phyloP scores from a whole-genome alignment of 1,284 basidiomycete species.

The Hypsizygus ulmarius region DNA sequence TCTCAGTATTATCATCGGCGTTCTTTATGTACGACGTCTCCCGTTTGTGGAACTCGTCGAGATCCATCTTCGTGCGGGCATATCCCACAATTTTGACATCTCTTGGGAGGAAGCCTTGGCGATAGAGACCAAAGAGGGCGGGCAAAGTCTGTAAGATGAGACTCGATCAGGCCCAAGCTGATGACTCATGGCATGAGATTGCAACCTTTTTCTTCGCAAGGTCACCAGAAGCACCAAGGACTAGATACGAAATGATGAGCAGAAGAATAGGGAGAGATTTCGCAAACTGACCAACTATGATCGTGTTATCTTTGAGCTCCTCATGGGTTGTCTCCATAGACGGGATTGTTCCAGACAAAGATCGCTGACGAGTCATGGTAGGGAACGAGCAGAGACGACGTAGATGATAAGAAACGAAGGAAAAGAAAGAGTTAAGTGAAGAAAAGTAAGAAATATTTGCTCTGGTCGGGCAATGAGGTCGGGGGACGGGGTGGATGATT shows the following conservation, averaged over 20 bases:
- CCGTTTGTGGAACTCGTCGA: conserved; percentile 82
- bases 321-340: conserved; percentile 78
- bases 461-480: conserved; percentile 13
- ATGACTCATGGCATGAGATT: neutral
- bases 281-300: conserved; percentile 72
- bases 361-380: conserved; percentile 47
- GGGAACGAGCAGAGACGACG: neutral
- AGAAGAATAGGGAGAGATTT: conserved; percentile 15
- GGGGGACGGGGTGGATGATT: conserved; percentile 13
- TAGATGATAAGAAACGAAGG: neutral
- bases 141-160: conserved; percentile 75
- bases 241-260: conserved; percentile 41
- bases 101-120: conserved; percentile 75
- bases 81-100: conserved; percentile 91
- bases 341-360: conserved; percentile 78
- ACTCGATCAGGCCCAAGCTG: conserved; percentile 5
- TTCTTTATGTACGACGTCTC: conserved; percentile 83
- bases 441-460: conserved; percentile 4
- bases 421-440: conserved; percentile 10
- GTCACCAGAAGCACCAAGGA: conserved; percentile 96
- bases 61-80: conserved; percentile 93
- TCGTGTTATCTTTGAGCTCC: conserved; percentile 80
- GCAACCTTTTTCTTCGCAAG: conserved; percentile 97
- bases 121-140: conserved; percentile 87
- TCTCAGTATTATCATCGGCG: conserved; percentile 56